phyloP scores from a whole-genome alignment of 495 filamentous ascomycete species.

The Chaetomidium leptoderma region DNA sequence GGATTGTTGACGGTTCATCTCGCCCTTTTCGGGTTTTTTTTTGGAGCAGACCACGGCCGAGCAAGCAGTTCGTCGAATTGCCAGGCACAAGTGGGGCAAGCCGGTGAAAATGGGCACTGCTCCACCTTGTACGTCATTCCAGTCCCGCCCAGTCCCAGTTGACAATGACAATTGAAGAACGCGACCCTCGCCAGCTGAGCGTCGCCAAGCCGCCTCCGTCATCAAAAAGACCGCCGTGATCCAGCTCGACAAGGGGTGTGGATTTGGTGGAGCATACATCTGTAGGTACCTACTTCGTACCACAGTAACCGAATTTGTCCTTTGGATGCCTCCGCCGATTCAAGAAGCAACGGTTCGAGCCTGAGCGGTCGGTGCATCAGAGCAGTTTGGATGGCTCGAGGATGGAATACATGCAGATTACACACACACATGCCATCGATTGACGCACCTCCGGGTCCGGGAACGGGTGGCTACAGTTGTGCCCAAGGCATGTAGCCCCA shows the following conservation, averaged over 20 bases:
- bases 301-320: too few relatives aligned
- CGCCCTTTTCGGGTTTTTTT: background rate
- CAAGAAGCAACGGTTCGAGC: too few relatives aligned
- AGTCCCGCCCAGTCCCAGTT: too few relatives aligned
- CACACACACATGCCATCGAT: too few relatives aligned
- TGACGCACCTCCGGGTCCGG: too few relatives aligned
- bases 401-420: too few relatives aligned
- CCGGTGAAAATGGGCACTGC: background rate
- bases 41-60: too few relatives aligned
- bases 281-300: too few relatives aligned
- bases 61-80: too few relatives aligned
- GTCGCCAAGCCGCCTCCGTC: constrained; percentile 11
- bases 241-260: constrained; percentile 18
- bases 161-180: background rate
- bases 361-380: too few relatives aligned
- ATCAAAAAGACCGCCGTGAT: background rate
- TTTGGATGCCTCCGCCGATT: background rate
- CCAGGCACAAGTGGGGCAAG: constrained; percentile 8
- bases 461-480: background rate
- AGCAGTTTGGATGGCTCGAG: too few relatives aligned
- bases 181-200: background rate
- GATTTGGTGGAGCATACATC: background rate
- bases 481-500: background rate
- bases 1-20: background rate
- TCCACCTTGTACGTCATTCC: constrained; percentile 12